Evolutionary conservation across 2,329 filamentous ascomycete genomes (phyloP).

Genomic region (Periconia macrospinosa): DNA sequence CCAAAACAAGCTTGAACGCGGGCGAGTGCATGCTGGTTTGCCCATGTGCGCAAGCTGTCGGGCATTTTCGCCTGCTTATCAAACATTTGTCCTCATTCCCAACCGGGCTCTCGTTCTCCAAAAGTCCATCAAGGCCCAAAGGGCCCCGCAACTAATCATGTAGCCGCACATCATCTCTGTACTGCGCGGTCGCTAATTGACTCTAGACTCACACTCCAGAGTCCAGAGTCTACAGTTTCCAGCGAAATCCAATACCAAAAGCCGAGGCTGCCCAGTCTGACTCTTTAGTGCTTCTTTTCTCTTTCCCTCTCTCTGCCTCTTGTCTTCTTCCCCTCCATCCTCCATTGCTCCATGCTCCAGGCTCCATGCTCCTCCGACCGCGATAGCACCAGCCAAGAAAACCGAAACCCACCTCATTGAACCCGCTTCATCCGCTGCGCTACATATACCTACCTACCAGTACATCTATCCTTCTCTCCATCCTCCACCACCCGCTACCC

Average conservation of each 20-base stretch:
- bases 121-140: background rate
- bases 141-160: background rate
- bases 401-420: background rate
- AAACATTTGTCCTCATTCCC: background rate
- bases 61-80: background rate
- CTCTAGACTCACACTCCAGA: background rate
- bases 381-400: background rate
- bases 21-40: too few species aligned
- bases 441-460: too few species aligned
- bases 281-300: background rate
- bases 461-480: background rate
- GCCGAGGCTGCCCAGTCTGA: background rate
- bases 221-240: too few species aligned
- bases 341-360: too few species aligned
- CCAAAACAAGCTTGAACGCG: too few species aligned
- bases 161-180: background rate
- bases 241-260: background rate
- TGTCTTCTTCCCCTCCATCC: background rate
- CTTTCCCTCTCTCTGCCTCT: background rate
- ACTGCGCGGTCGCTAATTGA: background rate
- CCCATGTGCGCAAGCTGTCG: too few species aligned
- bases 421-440: too few species aligned
- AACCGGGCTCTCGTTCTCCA: background rate
- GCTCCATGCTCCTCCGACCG: too few species aligned
- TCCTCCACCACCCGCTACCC: background rate